Conservation (phyloP, 75 land plant genomes). For the Selaginella moellendorffii region DNA sequence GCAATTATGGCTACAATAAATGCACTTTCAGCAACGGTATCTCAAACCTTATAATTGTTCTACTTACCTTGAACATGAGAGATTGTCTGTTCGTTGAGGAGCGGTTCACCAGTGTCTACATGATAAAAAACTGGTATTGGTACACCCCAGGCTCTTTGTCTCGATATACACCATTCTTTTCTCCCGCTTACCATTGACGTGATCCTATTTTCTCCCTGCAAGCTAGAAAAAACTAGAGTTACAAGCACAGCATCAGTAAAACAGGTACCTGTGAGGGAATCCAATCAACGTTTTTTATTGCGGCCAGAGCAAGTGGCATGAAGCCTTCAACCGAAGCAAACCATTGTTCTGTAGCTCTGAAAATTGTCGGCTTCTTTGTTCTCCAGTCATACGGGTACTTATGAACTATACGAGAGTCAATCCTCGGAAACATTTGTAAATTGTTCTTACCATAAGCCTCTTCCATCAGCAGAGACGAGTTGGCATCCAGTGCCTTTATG, state of each 20-base stretch:
- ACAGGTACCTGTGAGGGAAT: constrained; percentile 90
- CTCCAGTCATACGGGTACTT: constrained; percentile 99
- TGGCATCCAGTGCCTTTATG: constrained; percentile 55
- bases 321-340: constrained; percentile 99
- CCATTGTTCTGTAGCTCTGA: constrained; percentile 99
- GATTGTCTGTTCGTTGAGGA: constrained; percentile 69
- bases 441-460: constrained; percentile 58
- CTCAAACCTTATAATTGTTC: background rate
- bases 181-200: constrained; percentile 77
- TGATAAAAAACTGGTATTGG: constrained; percentile 98
- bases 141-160: constrained; percentile 99
- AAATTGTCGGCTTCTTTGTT: constrained; percentile 95
- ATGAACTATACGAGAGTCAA: constrained; percentile 35
- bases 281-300: constrained; percentile 73
- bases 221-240: constrained; percentile 1
- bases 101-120: constrained; percentile 58
- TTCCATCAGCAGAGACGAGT: constrained; percentile 51
- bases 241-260: too few species aligned
- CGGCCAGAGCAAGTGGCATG: constrained; percentile 54
- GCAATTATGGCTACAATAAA: constrained; percentile 50
- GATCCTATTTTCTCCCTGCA: constrained; percentile 81
- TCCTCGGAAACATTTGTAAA: background rate
- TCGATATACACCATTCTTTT: constrained; percentile 98
- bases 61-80: constrained; percentile 67
- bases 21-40: background rate